Evolutionary conservation across 192 early-diverging fungal genomes (phyloP), one percentile per base, ranked within the genome.

Genomic region (Podila horticola): DNA sequence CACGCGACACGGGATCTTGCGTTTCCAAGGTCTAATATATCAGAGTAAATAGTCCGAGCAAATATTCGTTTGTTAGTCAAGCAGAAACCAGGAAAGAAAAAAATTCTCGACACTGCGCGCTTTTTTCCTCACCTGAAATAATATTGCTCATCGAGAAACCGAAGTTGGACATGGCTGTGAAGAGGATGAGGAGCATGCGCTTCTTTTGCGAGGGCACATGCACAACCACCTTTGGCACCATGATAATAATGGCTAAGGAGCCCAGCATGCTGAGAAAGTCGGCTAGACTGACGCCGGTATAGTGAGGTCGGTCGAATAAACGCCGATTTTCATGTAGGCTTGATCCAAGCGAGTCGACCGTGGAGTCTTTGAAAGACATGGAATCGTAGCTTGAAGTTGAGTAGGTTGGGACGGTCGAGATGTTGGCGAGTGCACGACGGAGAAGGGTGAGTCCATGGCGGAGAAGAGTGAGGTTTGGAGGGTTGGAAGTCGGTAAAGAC

Each of bases 111-210:
- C 7, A 26, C 8, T 52, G 52, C 24, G 52, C 24, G 41, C 5
- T 38, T 28, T 38, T 30, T 10, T 29, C 6, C n/a, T 38, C 68
- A 79, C 76, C 76, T 8, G 76, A 68, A 8, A 59, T 9, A 34
- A 81, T 38, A 45, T 81, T 81, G 26, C 69, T 58, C 11, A 69
- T 31, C 1, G 77, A 24, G 28, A 81, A 81, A 5, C 77, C 77
- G 51, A 65, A 51, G 67, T 81, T 81, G 7, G 77, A 81, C 11
- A 81, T 22, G 30, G 77, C 77, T 7, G 61, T 81, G n/a, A 72
- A 66, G 9, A 81, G 38, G 29, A 73, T 81, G 49, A 81, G 72
- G 52, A 73, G 15, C 77, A 81, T 81, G 0, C 77, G 65, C 38
- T 72, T 81, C 48, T 45, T 33, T 17, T 81, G 77, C 5, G 70